Evolutionary conservation across 768 basidiomycete genomes (phyloP), one percentile per base, ranked within the genome.

Genomic region (Mrakia gelida): DNA sequence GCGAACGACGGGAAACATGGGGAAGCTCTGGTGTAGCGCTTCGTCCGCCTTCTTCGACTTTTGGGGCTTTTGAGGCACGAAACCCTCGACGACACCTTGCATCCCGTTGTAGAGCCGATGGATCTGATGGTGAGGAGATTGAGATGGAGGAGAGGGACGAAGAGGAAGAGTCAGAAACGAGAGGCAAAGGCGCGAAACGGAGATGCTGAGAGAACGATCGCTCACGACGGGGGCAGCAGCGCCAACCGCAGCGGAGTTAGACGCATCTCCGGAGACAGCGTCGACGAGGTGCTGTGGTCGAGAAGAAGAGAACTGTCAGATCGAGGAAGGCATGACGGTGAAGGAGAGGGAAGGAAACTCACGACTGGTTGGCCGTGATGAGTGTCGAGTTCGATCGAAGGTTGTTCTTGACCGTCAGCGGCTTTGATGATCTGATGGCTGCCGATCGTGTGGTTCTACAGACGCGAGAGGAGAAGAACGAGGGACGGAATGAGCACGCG

Each of bases 41-140:
- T 74, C 73, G 1, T n/a, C 38, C 32, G 2, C 41, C 26, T 7
- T 45, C 28, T n/a, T 32, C 63, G 63, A 18, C 30, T 65, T 38
- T 3, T 38, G 38, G 63, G 23, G 8, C 32, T 38, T 15, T 8
- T 23, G 34, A 15, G 15, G 34, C 23, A 41, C 67, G 26, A 70
- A 70, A 0, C 23, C 21, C 41, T 70, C 67, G 28, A 75, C 63
- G 49, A 75, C 18, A 28, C 75, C 75, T 52, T 75, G 75, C 75
- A 75, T 75, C 11, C 75, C 75, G 75, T 75, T 75, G 75, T 52
- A 63, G 49, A 75, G 59, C 59, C 59, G 26, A 5, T 2, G 9
- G 7, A 0, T 38, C 30, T 65, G 8, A 21, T 18, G 15, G 63
- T 5, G 7, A 34, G 4, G 7, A 28, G 28, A 63, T 28, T n/a